Percentiles rank a stretch among this genome's conserved stretches.
Evolutionary conservation across 805 yeast genomes (phyloP).

Genomic region (Naumovozyma dairenensis): DNA sequence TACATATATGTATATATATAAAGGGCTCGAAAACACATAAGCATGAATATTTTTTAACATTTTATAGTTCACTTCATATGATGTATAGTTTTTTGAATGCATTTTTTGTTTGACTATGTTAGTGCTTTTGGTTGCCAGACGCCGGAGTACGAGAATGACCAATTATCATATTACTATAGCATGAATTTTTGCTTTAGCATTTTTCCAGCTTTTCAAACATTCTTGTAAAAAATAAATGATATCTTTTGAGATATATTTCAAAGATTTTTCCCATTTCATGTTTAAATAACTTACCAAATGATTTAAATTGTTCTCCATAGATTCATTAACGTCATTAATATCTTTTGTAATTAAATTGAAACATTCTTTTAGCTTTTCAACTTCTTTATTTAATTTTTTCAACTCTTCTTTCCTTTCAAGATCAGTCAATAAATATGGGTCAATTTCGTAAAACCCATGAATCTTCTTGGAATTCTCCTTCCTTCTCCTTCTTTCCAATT

Average conservation of each 20-base stretch:
- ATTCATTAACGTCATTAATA: slow-evolving; percentile 28
- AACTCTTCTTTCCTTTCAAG: slow-evolving; percentile 32
- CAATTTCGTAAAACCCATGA: slow-evolving; percentile 14
- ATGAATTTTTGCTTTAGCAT: slow-evolving; percentile 24
- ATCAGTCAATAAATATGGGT: slow-evolving; percentile 27
- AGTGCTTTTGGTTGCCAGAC: too few species aligned
- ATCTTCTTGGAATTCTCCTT: slow-evolving; percentile 5
- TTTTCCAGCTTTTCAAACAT: slow-evolving; percentile 32
- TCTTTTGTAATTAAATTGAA: slow-evolving; percentile 30
- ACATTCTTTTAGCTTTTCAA: slow-evolving; percentile 33
- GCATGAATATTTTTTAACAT: too few species aligned
- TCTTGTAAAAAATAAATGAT: slow-evolving; percentile 31
- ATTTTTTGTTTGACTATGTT: too few species aligned
- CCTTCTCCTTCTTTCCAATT: slow-evolving; percentile 8
- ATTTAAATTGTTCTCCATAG: slow-evolving; percentile 26
- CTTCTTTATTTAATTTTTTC: slow-evolving; percentile 28
- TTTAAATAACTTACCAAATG: slow-evolving; percentile 22
- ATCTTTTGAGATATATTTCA: slow-evolving; percentile 26
- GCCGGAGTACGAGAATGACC: too few species aligned
- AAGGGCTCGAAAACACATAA: too few species aligned
- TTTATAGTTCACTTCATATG: too few species aligned
- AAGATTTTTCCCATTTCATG: slow-evolving; percentile 22
- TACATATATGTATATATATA: too few species aligned
- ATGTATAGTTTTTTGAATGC: too few species aligned
- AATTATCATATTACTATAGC: too few species aligned